Percentiles rank a stretch among this genome's conserved stretches.
These are phyloP conservation scores for Sextonia rubra DNA, from an alignment of 164 flowering plant species.

Conservation along the genomic window DNA sequence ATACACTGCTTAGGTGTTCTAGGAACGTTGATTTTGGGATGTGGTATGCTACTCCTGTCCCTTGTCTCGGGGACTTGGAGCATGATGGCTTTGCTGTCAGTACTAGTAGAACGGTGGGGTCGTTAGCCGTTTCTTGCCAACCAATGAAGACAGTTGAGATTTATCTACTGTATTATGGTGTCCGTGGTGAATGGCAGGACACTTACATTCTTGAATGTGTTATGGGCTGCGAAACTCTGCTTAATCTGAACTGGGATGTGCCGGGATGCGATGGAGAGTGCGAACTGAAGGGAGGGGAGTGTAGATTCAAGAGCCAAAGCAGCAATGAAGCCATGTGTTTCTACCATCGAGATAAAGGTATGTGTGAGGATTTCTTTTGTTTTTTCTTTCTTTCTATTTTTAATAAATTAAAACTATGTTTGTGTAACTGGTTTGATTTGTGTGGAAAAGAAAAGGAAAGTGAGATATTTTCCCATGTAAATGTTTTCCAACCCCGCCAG, in stretches of 20 bases:
- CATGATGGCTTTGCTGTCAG: not conserved
- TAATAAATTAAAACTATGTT: too few relatives aligned
- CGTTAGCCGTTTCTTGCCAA: not conserved
- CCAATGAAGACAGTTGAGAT: not conserved
- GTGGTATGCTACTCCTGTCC: not conserved
- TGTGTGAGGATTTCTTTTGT: not conserved
- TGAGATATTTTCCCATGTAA: too few relatives aligned
- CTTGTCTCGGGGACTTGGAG: not conserved
- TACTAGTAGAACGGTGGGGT: not conserved
- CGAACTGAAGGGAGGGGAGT: not conserved
- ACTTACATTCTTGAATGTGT: not conserved
- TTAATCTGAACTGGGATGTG: not conserved
- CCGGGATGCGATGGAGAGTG: not conserved
- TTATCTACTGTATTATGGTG: not conserved
- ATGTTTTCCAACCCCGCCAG: too few relatives aligned
- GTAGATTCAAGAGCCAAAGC: not conserved
- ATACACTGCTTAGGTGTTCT: not conserved
- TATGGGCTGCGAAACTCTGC: too few relatives aligned
- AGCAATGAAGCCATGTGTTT: not conserved
- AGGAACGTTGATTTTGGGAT: not conserved
- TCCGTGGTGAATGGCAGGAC: too few relatives aligned
- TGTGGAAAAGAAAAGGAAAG: too few relatives aligned
- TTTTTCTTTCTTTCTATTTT: too few relatives aligned
- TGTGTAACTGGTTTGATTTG: too few relatives aligned
- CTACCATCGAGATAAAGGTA: not conserved